These are phyloP conservation scores for Leccinum variabile DNA, from an alignment of 1,284 basidiomycete species.

Conservation along the genomic window DNA sequence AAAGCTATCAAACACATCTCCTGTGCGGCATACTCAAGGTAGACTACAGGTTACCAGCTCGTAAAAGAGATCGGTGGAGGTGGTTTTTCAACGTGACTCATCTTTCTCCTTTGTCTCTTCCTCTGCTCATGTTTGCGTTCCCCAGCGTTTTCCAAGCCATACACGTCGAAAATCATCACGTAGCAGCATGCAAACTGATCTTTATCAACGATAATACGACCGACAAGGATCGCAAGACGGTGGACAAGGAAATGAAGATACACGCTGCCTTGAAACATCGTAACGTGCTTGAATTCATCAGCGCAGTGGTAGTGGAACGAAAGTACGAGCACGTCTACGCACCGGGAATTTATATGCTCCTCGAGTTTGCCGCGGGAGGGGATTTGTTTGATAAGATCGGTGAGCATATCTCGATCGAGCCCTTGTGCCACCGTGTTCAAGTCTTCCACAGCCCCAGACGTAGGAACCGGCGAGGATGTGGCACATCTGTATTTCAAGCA, in stretches of 20 bases:
- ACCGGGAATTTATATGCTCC: slow-evolving; percentile 87
- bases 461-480: slow-evolving; percentile 85
- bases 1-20: neutral
- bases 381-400: slow-evolving; percentile 99
- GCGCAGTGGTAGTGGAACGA: slow-evolving; percentile 72
- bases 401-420: slow-evolving; percentile 35
- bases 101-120: slow-evolving; percentile 2
- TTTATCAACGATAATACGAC: slow-evolving; percentile 59
- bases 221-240: slow-evolving; percentile 68
- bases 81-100: slow-evolving; percentile 74
- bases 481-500: slow-evolving; percentile 93
- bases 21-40: neutral
- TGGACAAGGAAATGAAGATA: slow-evolving; percentile 93
- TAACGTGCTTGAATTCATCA: slow-evolving; percentile 86
- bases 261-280: slow-evolving; percentile 81
- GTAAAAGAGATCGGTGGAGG: slow-evolving; percentile 80
- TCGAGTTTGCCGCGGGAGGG: slow-evolving; percentile 92
- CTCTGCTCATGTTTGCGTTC: slow-evolving; percentile 4
- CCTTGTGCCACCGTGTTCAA: neutral
- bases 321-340: slow-evolving; percentile 59
- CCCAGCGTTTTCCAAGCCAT: slow-evolving; percentile 80
- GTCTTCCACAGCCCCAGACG: slow-evolving; percentile 56
- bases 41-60: slow-evolving; percentile 61
- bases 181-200: slow-evolving; percentile 88
- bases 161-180: slow-evolving; percentile 59